Conservation (phyloP, 768 basidiomycete genomes). For the Leccinum pellstonianum region DNA sequence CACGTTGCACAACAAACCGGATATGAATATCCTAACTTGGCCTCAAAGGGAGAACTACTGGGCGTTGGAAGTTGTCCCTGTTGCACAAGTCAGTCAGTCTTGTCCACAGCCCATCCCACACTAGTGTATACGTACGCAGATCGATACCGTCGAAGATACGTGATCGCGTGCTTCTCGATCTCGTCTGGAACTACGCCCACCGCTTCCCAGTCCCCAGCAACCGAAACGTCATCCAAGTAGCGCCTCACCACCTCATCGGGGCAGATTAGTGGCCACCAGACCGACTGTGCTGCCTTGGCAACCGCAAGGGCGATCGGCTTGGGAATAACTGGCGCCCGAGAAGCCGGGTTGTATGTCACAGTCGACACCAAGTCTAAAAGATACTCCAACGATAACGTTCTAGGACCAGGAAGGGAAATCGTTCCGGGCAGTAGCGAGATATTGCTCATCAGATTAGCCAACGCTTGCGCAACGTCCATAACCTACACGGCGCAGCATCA, state of each 20-base stretch:
- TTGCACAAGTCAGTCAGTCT: slow-evolving; percentile 14
- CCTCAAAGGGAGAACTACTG: slow-evolving; percentile 61
- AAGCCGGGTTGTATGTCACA: slow-evolving; percentile 75
- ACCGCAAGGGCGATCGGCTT: slow-evolving; percentile 64
- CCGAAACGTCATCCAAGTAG: slow-evolving; percentile 78
- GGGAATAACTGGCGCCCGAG: slow-evolving; percentile 72
- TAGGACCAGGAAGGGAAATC: slow-evolving; percentile 85
- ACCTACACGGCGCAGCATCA: slow-evolving; percentile 50
- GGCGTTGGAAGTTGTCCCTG: slow-evolving; percentile 68
- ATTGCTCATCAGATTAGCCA: slow-evolving; percentile 66
- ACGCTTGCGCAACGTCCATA: slow-evolving; percentile 89
- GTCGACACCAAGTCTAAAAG: slow-evolving; percentile 74
- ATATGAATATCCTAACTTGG: slow-evolving; percentile 34
- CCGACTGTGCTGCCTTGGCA: slow-evolving; percentile 58
- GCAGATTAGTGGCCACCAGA: slow-evolving; percentile 90
- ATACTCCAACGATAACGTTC: slow-evolving; percentile 79
- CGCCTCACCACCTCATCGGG: slow-evolving; percentile 90
- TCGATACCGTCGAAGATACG: slow-evolving; percentile 86
- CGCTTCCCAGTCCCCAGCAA: slow-evolving; percentile 77
- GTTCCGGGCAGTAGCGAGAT: slow-evolving; percentile 63
- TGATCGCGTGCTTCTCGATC: slow-evolving; percentile 86
- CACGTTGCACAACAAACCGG: slow-evolving; percentile 26
- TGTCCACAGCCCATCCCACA: slow-evolving; percentile 2
- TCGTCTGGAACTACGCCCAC: slow-evolving; percentile 80
- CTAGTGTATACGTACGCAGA: slow-evolving; percentile 63